These are phyloP conservation scores for Venturia nashicola DNA, from an alignment of 2,329 filamentous ascomycete species.

Conservation along the genomic window DNA sequence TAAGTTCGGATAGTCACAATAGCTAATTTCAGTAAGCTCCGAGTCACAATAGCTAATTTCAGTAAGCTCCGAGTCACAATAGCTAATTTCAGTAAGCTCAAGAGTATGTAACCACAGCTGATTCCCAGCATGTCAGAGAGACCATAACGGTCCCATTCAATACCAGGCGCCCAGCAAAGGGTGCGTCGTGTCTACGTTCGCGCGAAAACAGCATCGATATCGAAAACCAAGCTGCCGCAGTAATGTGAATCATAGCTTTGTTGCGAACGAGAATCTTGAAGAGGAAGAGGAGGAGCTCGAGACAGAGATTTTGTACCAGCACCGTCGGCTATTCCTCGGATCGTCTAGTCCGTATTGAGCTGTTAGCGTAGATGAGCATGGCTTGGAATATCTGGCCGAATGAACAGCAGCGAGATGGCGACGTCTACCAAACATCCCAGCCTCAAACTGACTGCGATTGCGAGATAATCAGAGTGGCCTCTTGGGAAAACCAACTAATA, in stretches of 20 bases:
- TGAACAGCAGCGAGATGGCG: background rate
- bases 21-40: background rate
- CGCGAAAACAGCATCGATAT: conserved; percentile 52
- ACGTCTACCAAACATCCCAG: background rate
- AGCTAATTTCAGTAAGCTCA: background rate
- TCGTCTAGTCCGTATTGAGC: background rate
- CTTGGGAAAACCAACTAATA: background rate
- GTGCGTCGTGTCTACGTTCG: conserved; percentile 51
- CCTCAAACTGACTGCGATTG: background rate
- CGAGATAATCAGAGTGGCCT: background rate
- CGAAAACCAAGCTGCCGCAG: conserved; percentile 39
- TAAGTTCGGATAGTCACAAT: too few species aligned
- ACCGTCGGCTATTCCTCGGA: background rate
- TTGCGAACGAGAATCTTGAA: conserved; percentile 33
- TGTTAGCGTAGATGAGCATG: background rate
- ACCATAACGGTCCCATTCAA: conserved; percentile 51
- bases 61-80: too few species aligned
- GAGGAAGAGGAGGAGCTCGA: conserved; percentile 24
- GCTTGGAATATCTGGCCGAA: conserved; percentile 3
- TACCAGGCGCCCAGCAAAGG: conserved; percentile 62
- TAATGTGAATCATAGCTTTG: conserved; percentile 40
- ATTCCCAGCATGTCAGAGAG: conserved; percentile 56
- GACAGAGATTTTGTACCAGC: background rate
- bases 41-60: too few species aligned
- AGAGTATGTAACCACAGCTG: conserved; percentile 53